Evolutionary conservation across 2,329 filamentous ascomycete genomes (phyloP).

Genomic region (Elsinoe fawcettii): DNA sequence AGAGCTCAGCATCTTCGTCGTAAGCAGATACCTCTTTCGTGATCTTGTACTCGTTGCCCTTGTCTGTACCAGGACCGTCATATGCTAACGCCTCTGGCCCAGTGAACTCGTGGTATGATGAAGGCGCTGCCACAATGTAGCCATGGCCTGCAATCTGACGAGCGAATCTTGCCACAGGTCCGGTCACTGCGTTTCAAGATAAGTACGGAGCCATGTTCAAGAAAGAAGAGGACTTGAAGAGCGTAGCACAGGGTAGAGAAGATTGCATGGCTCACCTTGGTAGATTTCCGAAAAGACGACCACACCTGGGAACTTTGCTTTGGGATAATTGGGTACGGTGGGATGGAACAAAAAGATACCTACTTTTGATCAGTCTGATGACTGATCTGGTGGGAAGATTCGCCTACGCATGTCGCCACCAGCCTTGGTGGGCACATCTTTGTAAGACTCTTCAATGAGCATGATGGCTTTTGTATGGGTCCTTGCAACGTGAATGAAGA

Average conservation of each 20-base stretch:
- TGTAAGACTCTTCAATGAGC: constrained; percentile 52
- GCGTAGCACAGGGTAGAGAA: too few species aligned
- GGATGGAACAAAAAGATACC: constrained; percentile 88
- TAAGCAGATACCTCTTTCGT: constrained; percentile 73
- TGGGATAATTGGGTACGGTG: constrained; percentile 72
- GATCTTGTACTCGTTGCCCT: constrained; percentile 85
- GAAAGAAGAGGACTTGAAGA: too few species aligned
- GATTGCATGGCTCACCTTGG: constrained; percentile 60
- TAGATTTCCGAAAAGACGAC: constrained; percentile 92
- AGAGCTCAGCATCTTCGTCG: constrained; percentile 51
- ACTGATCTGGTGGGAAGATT: background rate
- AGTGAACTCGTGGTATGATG: constrained; percentile 88
- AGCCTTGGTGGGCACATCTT: constrained; percentile 53
- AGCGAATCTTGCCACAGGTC: constrained; percentile 80
- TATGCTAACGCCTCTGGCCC: constrained; percentile 77
- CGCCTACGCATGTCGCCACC: constrained; percentile 52
- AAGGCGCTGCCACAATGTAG: constrained; percentile 86
- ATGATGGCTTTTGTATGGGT: constrained; percentile 33
- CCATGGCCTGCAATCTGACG: constrained; percentile 87
- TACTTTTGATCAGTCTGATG: constrained; percentile 32
- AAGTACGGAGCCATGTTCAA: background rate
- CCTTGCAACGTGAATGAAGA: background rate
- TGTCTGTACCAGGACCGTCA: constrained; percentile 78
- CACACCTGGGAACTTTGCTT: constrained; percentile 83
- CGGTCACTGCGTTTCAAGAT: constrained; percentile 56